Percentiles rank a stretch among this genome's conserved stretches.
These are phyloP conservation scores for Nicotiana undulata DNA, from an alignment of 257 asterid genomes.

Conservation along the genomic window DNA sequence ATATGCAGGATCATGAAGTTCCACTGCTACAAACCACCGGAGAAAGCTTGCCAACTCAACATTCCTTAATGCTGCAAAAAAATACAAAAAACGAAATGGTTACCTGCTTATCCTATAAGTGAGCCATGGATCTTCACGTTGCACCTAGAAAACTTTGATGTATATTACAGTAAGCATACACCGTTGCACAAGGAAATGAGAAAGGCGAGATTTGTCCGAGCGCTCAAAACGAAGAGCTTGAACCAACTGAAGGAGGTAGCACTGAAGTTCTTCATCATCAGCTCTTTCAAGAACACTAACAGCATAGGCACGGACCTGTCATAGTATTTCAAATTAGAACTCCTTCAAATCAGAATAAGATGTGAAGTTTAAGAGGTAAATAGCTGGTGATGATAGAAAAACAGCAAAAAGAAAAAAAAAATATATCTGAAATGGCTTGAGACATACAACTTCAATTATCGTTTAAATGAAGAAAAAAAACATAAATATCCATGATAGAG, in stretches of 20 bases:
- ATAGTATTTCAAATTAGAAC: conserved; percentile 12
- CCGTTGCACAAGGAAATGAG: conserved; percentile 92
- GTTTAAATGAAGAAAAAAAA: background rate
- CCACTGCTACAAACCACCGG: conserved; percentile 97
- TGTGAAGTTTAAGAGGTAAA: background rate
- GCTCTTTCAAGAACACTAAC: conserved; percentile 96
- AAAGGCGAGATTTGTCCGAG: conserved; percentile 84
- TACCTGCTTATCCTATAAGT: background rate
- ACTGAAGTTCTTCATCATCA: conserved; percentile 98
- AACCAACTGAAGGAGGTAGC: conserved; percentile 96
- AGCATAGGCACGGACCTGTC: conserved; percentile 92
- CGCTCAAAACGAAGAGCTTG: conserved; percentile 99
- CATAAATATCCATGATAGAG: background rate
- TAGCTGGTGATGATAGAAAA: background rate
- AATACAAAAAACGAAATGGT: conserved; percentile 7
- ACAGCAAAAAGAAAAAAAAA: background rate
- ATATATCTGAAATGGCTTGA: background rate
- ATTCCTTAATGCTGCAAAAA: conserved; percentile 67
- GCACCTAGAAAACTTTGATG: conserved; percentile 13
- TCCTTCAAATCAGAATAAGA: background rate
- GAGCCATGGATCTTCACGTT: background rate
- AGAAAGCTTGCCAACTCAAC: conserved; percentile 98
- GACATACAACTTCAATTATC: background rate
- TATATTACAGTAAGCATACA: conserved; percentile 47
- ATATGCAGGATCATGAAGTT: conserved; percentile 91